These are phyloP conservation scores for Platanthera guangdongensis DNA, from an alignment of 106 monocot species.

Conservation along the genomic window DNA sequence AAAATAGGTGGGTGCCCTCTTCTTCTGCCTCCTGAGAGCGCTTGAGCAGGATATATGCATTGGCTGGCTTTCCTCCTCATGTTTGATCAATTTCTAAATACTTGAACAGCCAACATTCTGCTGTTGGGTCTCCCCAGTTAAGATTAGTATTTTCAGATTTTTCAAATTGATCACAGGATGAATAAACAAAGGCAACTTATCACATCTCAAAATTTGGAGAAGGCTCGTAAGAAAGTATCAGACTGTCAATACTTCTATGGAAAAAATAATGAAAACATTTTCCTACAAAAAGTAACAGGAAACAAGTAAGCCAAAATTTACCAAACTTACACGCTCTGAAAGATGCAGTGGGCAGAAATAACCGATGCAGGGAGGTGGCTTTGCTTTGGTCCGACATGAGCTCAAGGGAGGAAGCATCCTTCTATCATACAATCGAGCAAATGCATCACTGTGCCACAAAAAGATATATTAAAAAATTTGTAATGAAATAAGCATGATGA, in stretches of 20 bases:
- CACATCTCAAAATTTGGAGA: background rate
- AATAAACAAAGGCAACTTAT: background rate
- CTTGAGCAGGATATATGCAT: background rate
- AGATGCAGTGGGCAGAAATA: conserved; percentile 94
- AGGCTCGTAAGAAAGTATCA: background rate
- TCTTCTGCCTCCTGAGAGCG: background rate
- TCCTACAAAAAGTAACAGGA: background rate
- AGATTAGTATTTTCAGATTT: background rate
- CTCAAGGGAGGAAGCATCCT: conserved; percentile 91
- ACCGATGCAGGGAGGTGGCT: conserved; percentile 69
- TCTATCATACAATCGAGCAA: conserved; percentile 92
- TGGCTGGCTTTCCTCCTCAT: background rate
- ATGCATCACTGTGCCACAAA: conserved; percentile 60
- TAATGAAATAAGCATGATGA: background rate
- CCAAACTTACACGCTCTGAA: conserved; percentile 68
- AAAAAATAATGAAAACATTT: too few species aligned
- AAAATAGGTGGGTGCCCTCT: background rate
- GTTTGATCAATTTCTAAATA: background rate
- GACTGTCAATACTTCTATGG: background rate
- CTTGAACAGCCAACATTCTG: background rate
- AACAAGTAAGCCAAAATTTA: background rate
- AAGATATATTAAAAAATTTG: conserved; percentile 7
- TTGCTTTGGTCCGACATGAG: conserved; percentile 51
- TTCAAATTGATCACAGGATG: background rate
- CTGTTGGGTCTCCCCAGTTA: background rate